These are phyloP conservation scores for Monosporascus sp. DNA, from an alignment of 2,329 filamentous ascomycete genomes.

Conservation along the genomic window DNA sequence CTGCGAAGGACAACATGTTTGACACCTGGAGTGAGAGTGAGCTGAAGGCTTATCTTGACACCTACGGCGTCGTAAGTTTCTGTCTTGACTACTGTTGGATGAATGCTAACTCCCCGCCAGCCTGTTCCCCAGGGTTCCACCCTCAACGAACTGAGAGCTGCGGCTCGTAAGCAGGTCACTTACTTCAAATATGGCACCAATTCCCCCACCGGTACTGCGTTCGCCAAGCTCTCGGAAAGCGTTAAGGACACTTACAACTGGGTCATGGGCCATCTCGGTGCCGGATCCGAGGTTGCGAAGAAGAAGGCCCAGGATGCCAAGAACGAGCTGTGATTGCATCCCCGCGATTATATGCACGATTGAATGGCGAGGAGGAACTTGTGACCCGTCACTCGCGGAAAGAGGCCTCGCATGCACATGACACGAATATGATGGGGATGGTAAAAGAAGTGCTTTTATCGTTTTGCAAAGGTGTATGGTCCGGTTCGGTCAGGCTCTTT, in stretches of 20 bases:
- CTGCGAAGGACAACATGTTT: slow-evolving; percentile 62
- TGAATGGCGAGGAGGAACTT: background rate
- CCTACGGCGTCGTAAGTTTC: slow-evolving; percentile 59
- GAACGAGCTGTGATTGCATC: slow-evolving; percentile 42
- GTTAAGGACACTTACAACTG: slow-evolving; percentile 46
- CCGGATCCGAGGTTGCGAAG: slow-evolving; percentile 44
- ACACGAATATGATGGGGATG: background rate
- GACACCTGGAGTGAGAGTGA: slow-evolving; percentile 70
- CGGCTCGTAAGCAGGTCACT: slow-evolving; percentile 66
- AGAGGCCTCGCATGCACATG: too few species aligned
- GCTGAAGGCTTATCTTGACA: slow-evolving; percentile 74
- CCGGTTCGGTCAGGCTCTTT: background rate
- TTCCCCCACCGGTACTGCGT: slow-evolving; percentile 58
- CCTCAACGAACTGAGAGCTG: slow-evolving; percentile 63
- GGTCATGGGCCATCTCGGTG: slow-evolving; percentile 43
- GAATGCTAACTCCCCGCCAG: slow-evolving; percentile 21
- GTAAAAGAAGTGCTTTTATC: background rate
- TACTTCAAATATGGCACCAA: slow-evolving; percentile 74
- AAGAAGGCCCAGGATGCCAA: slow-evolving; percentile 40
- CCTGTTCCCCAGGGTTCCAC: slow-evolving; percentile 61
- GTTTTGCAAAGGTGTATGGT: background rate
- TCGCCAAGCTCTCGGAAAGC: slow-evolving; percentile 55
- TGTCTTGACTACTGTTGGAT: slow-evolving; percentile 7
- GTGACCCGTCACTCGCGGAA: background rate
- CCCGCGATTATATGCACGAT: background rate